Percentiles rank a stretch among this genome's conserved stretches.
Evolutionary conservation across 2,329 filamentous ascomycete genomes (phyloP).

Genomic region (Aspergillus sp.): DNA sequence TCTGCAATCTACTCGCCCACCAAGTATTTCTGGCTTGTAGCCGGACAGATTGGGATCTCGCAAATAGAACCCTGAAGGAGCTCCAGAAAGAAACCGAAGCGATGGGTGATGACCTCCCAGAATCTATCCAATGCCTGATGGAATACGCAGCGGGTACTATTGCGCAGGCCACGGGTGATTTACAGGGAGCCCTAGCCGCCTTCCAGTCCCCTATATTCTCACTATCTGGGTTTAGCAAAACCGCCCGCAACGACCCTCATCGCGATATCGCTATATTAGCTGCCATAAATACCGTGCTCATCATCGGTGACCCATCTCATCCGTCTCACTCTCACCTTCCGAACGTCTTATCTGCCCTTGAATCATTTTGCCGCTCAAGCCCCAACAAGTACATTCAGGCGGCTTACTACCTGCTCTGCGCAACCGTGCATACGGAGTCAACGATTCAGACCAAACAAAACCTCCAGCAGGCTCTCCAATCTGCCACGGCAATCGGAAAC

Average conservation of each 20-base stretch:
- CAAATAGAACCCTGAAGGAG: constrained; percentile 58
- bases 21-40: constrained; percentile 69
- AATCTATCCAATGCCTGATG: constrained; percentile 54
- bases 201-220: constrained; percentile 65
- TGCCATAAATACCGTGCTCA: constrained; percentile 67
- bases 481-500: constrained; percentile 69
- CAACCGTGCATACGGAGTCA: constrained; percentile 64
- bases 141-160: constrained; percentile 75
- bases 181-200: constrained; percentile 65
- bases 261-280: constrained; percentile 65
- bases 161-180: constrained; percentile 72
- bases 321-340: constrained; percentile 60
- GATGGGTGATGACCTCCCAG: constrained; percentile 40
- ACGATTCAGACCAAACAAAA: constrained; percentile 77
- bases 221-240: constrained; percentile 46
- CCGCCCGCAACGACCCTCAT: constrained; percentile 50
- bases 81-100: constrained; percentile 51
- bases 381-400: constrained; percentile 73
- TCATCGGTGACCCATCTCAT: constrained; percentile 64
- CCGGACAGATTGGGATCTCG: constrained; percentile 68
- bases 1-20: constrained; percentile 70
- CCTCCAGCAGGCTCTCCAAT: constrained; percentile 70
- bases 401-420: constrained; percentile 73
- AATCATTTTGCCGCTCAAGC: constrained; percentile 67
- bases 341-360: constrained; percentile 64